Percentiles rank a stretch among this genome's conserved stretches.
phyloP scores from a whole-genome alignment of 1,284 basidiomycete species.

The Ganoderma lucidum region DNA sequence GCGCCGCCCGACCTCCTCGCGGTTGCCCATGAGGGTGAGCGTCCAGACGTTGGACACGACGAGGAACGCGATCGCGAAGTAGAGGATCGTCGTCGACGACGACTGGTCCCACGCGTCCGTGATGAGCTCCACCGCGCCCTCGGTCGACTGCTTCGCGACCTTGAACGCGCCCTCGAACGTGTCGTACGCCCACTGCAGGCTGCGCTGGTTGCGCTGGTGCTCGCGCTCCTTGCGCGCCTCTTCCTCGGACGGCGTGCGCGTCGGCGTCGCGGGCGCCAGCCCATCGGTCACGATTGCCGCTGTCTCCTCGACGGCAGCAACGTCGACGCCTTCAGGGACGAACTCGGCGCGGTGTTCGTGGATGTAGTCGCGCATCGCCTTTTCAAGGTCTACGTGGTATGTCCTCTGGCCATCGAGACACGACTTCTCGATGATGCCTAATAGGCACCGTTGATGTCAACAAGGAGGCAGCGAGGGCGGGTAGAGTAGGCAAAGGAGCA shows the following conservation, averaged over 20 bases:
- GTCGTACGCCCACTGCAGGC: constrained; percentile 87
- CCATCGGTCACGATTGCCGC: constrained; percentile 30
- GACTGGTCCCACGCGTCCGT: constrained; percentile 79
- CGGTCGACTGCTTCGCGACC: constrained; percentile 74
- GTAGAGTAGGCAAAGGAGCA: background rate
- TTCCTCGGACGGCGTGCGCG: constrained; percentile 38
- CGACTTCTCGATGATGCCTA: constrained; percentile 93
- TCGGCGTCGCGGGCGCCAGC: constrained; percentile 19
- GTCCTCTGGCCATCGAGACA: constrained; percentile 94
- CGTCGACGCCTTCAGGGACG: constrained; percentile 81
- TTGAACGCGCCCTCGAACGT: constrained; percentile 77
- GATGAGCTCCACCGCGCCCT: constrained; percentile 77
- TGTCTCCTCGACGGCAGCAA: constrained; percentile 51
- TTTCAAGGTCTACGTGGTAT: constrained; percentile 88
- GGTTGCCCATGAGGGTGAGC: constrained; percentile 60
- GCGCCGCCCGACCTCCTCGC: constrained; percentile 60
- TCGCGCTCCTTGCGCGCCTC: constrained; percentile 60
- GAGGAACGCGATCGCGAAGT: constrained; percentile 74
- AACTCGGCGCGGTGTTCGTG: constrained; percentile 91
- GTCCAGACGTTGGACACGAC: constrained; percentile 84
- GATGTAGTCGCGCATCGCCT: constrained; percentile 89
- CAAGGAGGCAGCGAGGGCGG: background rate
- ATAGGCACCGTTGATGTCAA: background rate
- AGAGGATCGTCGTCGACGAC: constrained; percentile 72
- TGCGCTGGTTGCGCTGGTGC: constrained; percentile 71